Conservation (phyloP, 139 green algal species). For the Tetradesmus lagerheimii region DNA sequence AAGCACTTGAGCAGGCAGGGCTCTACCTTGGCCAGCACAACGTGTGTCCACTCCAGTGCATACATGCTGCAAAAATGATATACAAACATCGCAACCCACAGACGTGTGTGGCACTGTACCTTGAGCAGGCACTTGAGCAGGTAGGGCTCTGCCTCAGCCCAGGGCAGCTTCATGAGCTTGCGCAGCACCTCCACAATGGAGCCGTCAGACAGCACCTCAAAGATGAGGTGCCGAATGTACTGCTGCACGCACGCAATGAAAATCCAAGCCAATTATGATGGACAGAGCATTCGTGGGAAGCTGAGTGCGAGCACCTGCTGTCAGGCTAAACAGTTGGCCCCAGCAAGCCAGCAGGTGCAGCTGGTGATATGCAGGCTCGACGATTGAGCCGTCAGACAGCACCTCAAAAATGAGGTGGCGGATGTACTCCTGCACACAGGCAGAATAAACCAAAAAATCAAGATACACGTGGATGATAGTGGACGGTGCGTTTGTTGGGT, state of each 20-base stretch:
- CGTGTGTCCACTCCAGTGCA: too few species aligned
- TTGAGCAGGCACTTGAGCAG: constrained; percentile 90
- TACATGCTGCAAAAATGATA: too few species aligned
- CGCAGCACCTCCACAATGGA: constrained; percentile 77
- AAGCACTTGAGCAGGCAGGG: constrained; percentile 87
- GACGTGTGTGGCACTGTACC: constrained; percentile 55
- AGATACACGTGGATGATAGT: constrained; percentile 31
- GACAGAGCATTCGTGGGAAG: too few species aligned
- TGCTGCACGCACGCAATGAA: constrained; percentile 74
- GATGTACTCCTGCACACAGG: constrained; percentile 88
- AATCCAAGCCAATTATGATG: too few species aligned
- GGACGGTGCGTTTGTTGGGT: too few species aligned
- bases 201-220: constrained; percentile 62
- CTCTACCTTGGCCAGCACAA: constrained; percentile 76
- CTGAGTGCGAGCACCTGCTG: too few species aligned
- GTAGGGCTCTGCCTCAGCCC: constrained; percentile 81
- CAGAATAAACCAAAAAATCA: too few species aligned
- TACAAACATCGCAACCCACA: too few species aligned
- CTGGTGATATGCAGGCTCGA: too few species aligned
- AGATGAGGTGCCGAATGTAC: constrained; percentile 94
- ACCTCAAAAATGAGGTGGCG: constrained; percentile 88
- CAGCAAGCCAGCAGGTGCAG: too few species aligned
- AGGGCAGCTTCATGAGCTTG: constrained; percentile 91
- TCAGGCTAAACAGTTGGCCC: too few species aligned
- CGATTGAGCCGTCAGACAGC: constrained; percentile 61